Percentiles rank a stretch among this genome's conserved stretches.
These are phyloP conservation scores for Cordyceps cicadae DNA, from an alignment of 2,329 filamentous ascomycete genomes.

Conservation along the genomic window DNA sequence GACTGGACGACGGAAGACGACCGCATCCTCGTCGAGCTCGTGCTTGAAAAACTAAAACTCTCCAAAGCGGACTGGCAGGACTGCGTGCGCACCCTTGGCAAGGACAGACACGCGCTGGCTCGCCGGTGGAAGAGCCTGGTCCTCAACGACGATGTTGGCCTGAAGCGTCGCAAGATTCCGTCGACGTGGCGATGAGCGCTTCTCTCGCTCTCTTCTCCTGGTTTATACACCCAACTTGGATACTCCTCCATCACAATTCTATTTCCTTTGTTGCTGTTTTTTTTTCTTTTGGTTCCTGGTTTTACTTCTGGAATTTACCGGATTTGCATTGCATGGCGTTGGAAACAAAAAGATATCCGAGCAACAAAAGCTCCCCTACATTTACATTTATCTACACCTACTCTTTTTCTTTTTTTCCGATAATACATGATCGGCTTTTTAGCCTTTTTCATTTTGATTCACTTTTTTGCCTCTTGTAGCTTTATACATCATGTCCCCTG, in stretches of 20 bases:
- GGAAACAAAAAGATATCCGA: conserved; percentile 7
- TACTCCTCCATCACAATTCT: no score
- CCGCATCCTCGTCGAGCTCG: conserved; percentile 56
- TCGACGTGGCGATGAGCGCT: conserved; percentile 38
- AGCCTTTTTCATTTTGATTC: background rate
- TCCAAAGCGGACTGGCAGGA: conserved; percentile 60
- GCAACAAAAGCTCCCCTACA: background rate
- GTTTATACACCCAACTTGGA: no score
- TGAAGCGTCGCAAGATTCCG: conserved; percentile 47
- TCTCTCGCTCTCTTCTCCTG: background rate
- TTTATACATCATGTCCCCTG: background rate
- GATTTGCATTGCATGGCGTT: conserved; percentile 4
- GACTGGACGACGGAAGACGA: conserved; percentile 58
- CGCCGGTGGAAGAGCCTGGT: conserved; percentile 57
- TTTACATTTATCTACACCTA: background rate
- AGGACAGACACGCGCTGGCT: conserved; percentile 48
- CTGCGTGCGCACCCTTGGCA: conserved; percentile 55
- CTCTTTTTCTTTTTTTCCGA: background rate
- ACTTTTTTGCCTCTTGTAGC: background rate
- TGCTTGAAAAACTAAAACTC: conserved; percentile 58
- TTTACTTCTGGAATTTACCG: background rate
- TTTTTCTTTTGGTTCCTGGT: background rate
- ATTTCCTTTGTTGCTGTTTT: background rate
- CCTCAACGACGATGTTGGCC: conserved; percentile 48
- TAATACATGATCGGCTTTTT: background rate